Evolutionary conservation across 805 yeast species (phyloP), one percentile per base, ranked within the genome.

Genomic region (Clavispora vitiphila): DNA sequence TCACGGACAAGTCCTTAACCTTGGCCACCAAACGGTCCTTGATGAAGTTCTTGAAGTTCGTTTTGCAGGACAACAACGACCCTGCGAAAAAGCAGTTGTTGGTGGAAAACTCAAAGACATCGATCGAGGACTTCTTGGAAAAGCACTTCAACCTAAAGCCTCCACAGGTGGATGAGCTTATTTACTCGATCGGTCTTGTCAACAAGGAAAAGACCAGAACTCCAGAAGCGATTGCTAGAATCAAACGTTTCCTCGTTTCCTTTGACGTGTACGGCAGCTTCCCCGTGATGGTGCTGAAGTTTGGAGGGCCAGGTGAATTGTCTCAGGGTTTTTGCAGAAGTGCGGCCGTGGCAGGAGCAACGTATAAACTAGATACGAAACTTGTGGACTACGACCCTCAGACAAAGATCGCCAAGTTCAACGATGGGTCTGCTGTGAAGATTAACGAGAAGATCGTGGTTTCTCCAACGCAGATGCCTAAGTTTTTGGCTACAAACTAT

Each of bases 281-380:
- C 73, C 97, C 99, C 2, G 95, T 86, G 10, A 72, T 91, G 69
- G 83, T 83, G 54, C 85, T 95, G 38, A 91, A 88, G 69, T 91
- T 82, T 65, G 99, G 98, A 43, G 95, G 96, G 2, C 90, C 96
- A 0, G 96, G 98, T 40, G 99, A 91, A 64, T 70, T 91, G 21
- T 82, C 96, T 12, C 99, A 91, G 67, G 99, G 97, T 1, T 91
- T 93, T 63, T 91, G 97, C 66, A 76, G 99, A 54, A 85, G 95
- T 43, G 98, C 98, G 3, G 99, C 99, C 11, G 98, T 91, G 48
- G 98, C 93, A 15, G 98, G 98, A 41, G 84, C 97, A 41, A 87
- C 95, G 25, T 91, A 93, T 66, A 88, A 89, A 61, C 71, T 91
- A 42, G 80, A 83, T 57, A 83, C 93, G 12, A 67, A 72, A 30